A percentile compares a stretch with the other conserved stretches of the same genome.
These are phyloP conservation scores for Ophiostoma perfectum DNA, from an alignment of 2,329 filamentous ascomycete genomes.

Conservation along the genomic window DNA sequence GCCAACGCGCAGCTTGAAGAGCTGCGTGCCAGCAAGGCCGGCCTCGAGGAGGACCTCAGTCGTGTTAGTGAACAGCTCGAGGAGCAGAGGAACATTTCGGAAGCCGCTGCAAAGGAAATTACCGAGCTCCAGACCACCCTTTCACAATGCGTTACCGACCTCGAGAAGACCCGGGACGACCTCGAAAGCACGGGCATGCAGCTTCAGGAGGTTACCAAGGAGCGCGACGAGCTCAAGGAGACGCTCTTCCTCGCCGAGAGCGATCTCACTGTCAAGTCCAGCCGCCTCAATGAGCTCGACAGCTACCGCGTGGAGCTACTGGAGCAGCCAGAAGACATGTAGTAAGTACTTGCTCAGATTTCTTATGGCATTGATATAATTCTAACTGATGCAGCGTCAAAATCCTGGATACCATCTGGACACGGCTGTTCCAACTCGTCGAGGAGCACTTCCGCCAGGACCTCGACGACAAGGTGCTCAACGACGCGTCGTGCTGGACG, in stretches of 20 bases:
- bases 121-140: conserved; percentile 28
- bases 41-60: conserved; percentile 18
- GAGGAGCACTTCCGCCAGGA: conserved; percentile 33
- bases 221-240: conserved; percentile 24
- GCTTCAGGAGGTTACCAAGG: conserved; percentile 27
- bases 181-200: conserved; percentile 28
- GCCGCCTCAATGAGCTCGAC: conserved; percentile 30
- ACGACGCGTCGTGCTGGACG: conserved; percentile 34
- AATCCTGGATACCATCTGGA: conserved; percentile 36
- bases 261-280: conserved; percentile 28
- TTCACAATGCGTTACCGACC: conserved; percentile 27
- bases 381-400: conserved; percentile 28
- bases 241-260: conserved; percentile 27
- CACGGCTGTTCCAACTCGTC: conserved; percentile 32
- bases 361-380: background rate
- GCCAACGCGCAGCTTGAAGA: conserved; percentile 26
- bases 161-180: conserved; percentile 27
- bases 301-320: conserved; percentile 31
- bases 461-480: conserved; percentile 32
- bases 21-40: conserved; percentile 12
- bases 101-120: conserved; percentile 25
- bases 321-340: conserved; percentile 32
- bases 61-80: conserved; percentile 19
- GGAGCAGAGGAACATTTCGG: conserved; percentile 21
- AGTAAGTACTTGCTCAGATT: conserved; percentile 16